Evolutionary conservation across 2,329 filamentous ascomycete genomes (phyloP).

Genomic region (Ophiostoma quercus): DNA sequence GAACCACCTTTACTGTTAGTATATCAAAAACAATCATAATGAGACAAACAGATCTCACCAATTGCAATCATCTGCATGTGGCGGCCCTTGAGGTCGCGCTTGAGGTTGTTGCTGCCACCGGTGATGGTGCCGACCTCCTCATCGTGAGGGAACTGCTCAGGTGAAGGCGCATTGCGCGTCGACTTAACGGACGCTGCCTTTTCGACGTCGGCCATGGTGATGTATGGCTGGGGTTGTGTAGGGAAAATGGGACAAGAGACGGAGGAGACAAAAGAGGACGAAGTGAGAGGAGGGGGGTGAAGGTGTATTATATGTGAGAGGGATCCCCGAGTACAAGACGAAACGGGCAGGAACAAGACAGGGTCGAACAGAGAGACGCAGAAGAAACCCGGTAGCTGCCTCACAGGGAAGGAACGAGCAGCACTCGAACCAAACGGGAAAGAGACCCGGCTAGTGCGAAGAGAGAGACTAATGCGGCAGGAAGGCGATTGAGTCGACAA

Average conservation of each 20-base stretch:
- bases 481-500: neutral
- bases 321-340: neutral
- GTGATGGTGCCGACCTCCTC: constrained; percentile 36
- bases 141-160: constrained; percentile 29
- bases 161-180: neutral
- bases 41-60: constrained; percentile 31
- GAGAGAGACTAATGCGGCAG: neutral
- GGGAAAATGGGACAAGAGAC: neutral
- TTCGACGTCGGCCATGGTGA: constrained; percentile 12
- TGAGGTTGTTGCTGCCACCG: constrained; percentile 29
- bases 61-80: constrained; percentile 48
- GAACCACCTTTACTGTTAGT: constrained; percentile 36
- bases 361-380: neutral
- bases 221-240: neutral
- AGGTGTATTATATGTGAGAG: neutral
- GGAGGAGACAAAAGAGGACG: neutral
- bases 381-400: neutral
- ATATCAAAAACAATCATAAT: neutral
- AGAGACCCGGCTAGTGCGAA: neutral
- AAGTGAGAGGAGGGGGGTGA: neutral
- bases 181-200: constrained; percentile 12
- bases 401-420: neutral
- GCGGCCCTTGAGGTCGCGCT: constrained; percentile 36
- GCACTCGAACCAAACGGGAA: neutral
- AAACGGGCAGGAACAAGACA: neutral